A percentile compares a stretch with the other conserved stretches of the same genome.
These are phyloP conservation scores for Pichia ethanolica DNA, from an alignment of 805 yeast genomes.

Conservation along the genomic window DNA sequence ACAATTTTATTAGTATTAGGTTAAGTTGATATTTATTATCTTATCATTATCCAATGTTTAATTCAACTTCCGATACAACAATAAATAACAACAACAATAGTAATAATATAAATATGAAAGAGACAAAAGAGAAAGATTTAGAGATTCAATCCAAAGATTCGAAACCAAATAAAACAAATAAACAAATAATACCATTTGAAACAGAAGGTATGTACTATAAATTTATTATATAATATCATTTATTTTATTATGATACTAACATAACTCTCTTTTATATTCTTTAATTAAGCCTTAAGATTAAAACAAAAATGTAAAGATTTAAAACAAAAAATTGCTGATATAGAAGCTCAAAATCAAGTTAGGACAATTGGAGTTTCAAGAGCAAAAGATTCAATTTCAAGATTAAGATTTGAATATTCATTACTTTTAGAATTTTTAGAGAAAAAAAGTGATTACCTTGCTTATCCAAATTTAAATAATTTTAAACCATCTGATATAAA, in stretches of 20 bases:
- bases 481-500: conserved; percentile 21
- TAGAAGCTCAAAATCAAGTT: conserved; percentile 72
- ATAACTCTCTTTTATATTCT: too few relatives aligned
- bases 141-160: not conserved
- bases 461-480: conserved; percentile 20
- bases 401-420: conserved; percentile 78
- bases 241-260: too few relatives aligned
- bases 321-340: conserved; percentile 57
- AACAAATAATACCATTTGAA: conserved; percentile 16
- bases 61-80: not conserved
- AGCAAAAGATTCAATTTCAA: conserved; percentile 64
- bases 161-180: not conserved
- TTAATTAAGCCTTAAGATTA: conserved; percentile 31
- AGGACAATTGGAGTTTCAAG: conserved; percentile 71
- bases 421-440: conserved; percentile 76
- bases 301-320: conserved; percentile 66
- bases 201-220: conserved; percentile 10
- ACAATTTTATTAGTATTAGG: too few relatives aligned
- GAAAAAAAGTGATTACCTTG: conserved; percentile 32
- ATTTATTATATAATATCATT: too few relatives aligned
- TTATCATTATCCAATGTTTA: too few relatives aligned
- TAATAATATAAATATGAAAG: not conserved
- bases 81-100: too few relatives aligned
- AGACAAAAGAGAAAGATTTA: not conserved
- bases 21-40: too few relatives aligned